These are phyloP conservation scores for Apiospora arundinis DNA, from an alignment of 2,329 filamentous ascomycete species.

Conservation along the genomic window DNA sequence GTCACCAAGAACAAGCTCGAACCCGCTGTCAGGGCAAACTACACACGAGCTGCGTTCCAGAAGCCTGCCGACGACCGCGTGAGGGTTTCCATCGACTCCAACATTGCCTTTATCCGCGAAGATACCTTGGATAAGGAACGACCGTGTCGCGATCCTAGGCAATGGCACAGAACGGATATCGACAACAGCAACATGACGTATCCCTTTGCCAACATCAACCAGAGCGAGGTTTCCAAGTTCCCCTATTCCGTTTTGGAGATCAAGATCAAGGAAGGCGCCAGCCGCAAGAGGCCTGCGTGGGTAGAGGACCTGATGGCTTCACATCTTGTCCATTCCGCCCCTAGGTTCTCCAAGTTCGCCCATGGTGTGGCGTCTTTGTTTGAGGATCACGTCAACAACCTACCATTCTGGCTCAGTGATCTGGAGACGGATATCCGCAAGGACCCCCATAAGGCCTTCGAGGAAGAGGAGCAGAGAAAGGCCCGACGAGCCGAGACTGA, in stretches of 20 bases:
- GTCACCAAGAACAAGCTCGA: conserved; percentile 79
- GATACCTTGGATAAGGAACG: conserved; percentile 78
- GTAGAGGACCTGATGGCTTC: conserved; percentile 90
- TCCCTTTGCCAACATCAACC: conserved; percentile 85
- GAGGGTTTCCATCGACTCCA: conserved; percentile 90
- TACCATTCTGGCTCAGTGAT: conserved; percentile 95
- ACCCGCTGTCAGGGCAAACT: conserved; percentile 89
- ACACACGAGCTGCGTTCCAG: conserved; percentile 93
- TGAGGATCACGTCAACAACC: conserved; percentile 93
- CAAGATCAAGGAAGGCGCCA: conserved; percentile 75
- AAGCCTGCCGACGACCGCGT: conserved; percentile 91
- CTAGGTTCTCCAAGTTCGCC: conserved; percentile 95
- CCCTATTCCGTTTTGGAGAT: conserved; percentile 92
- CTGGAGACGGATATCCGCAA: conserved; percentile 93
- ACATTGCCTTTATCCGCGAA: conserved; percentile 85
- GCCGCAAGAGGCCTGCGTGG: conserved; percentile 80
- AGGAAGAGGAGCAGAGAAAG: conserved; percentile 86
- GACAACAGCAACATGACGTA: conserved; percentile 83
- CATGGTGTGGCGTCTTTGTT: conserved; percentile 92
- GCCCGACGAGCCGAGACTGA: conserved; percentile 85
- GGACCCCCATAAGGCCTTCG: conserved; percentile 88
- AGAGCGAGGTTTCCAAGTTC: conserved; percentile 90
- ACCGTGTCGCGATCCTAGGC: conserved; percentile 85
- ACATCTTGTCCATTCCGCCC: conserved; percentile 87
- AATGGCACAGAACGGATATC: conserved; percentile 93